Percentiles rank a stretch among this genome's conserved stretches.
These are phyloP conservation scores for Thelonectria discophora DNA, from an alignment of 2,329 filamentous ascomycete species.

Conservation along the genomic window DNA sequence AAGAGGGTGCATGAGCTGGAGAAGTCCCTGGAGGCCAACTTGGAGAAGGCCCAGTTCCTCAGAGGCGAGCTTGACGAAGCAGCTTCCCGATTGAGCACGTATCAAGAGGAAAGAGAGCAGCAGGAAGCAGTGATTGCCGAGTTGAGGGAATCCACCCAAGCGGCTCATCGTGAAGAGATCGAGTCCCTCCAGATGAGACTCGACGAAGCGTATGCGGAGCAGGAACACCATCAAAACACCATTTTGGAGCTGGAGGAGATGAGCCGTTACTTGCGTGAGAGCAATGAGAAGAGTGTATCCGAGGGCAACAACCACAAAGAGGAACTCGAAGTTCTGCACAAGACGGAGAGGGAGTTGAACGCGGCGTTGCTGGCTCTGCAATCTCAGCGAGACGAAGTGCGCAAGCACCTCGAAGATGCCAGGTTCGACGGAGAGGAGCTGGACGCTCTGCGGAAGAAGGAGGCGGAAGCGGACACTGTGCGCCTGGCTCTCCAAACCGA, in stretches of 20 bases:
- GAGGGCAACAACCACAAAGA: background rate
- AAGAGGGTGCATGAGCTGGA: background rate
- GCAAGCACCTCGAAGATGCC: background rate
- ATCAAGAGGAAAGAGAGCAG: background rate
- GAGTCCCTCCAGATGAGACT: background rate
- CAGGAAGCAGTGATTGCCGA: background rate
- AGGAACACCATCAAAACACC: background rate
- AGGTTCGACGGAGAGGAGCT: background rate
- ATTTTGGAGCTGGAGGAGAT: background rate
- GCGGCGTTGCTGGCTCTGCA: background rate
- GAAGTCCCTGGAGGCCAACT: background rate
- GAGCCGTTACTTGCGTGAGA: background rate
- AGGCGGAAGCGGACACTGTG: background rate
- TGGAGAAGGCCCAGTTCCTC: background rate
- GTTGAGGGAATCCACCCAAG: background rate
- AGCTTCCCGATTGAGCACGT: background rate
- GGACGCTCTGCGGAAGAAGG: background rate
- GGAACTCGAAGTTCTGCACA: background rate
- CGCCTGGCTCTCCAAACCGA: background rate
- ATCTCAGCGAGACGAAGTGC: background rate
- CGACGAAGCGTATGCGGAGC: background rate
- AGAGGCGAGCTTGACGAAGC: background rate
- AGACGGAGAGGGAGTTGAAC: background rate
- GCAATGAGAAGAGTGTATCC: background rate
- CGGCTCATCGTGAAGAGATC: background rate